phyloP scores from a whole-genome alignment of 225 moss, liverwort and hornwort genomes.

The Anthoceros angustus region DNA sequence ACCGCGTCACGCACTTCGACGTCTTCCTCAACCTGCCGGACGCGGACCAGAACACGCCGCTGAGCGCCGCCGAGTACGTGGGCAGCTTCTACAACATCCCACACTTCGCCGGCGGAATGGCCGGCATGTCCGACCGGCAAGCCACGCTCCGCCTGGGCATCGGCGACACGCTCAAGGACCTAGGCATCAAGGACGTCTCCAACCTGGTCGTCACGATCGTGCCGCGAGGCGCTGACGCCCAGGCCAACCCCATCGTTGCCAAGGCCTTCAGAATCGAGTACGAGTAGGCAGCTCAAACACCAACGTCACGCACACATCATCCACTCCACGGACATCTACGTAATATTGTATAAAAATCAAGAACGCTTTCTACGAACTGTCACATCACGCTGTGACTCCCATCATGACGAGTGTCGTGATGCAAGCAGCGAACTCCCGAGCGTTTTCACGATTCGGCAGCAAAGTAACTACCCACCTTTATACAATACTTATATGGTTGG shows the following conservation, averaged over 20 bases:
- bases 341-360: no score
- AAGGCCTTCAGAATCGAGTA: neutral
- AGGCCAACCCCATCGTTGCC: neutral
- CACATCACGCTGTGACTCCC: no score
- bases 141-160: neutral
- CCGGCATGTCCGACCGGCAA: neutral
- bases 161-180: constrained; percentile 2
- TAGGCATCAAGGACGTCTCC: neutral
- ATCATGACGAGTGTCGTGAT: no score
- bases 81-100: neutral
- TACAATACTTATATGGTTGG: no score
- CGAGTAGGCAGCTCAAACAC: neutral
- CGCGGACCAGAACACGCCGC: neutral
- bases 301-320: no score
- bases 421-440: no score
- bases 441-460: no score
- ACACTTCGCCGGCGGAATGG: neutral
- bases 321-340: no score
- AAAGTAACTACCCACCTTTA: no score
- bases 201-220: neutral
- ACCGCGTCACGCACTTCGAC: neutral
- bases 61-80: neutral
- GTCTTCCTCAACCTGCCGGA: neutral
- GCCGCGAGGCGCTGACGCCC: neutral
- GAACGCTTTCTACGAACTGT: no score